These are phyloP conservation scores for Tephrocybe sp. DNA, from an alignment of 768 basidiomycete genomes.

Conservation along the genomic window DNA sequence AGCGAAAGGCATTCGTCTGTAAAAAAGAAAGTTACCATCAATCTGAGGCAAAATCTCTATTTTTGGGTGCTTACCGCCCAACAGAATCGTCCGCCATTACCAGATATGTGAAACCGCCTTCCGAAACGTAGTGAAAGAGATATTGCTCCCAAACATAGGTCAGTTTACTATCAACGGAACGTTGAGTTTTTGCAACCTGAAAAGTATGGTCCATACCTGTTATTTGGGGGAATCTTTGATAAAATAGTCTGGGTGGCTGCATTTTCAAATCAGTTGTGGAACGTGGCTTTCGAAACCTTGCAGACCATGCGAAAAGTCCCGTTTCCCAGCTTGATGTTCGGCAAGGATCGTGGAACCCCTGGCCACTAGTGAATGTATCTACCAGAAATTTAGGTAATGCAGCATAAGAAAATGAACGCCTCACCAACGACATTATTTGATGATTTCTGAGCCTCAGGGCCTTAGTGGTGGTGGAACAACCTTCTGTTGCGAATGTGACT, in stretches of 20 bases:
- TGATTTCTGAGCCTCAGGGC: too few species aligned
- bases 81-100: conserved; percentile 95
- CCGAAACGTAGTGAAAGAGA: conserved; percentile 92
- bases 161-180: conserved; percentile 53
- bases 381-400: neutral
- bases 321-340: conserved; percentile 77
- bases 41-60: too few species aligned
- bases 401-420: too few species aligned
- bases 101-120: conserved; percentile 83
- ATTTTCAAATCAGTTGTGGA: neutral
- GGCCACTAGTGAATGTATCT: conserved; percentile 88
- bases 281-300: neutral
- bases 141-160: conserved; percentile 93
- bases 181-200: neutral
- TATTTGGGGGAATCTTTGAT: conserved; percentile 92
- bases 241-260: conserved; percentile 86
- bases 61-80: conserved; percentile 60
- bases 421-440: too few species aligned
- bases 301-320: conserved; percentile 88
- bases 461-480: too few species aligned
- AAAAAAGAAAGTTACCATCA: neutral
- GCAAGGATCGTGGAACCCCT: conserved; percentile 80
- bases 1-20: conserved; percentile 88
- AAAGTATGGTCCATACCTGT: conserved; percentile 46
- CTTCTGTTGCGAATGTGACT: too few species aligned